Conservation (phyloP, 2,329 filamentous ascomycete genomes). For the Cladophialophora psammophila region DNA sequence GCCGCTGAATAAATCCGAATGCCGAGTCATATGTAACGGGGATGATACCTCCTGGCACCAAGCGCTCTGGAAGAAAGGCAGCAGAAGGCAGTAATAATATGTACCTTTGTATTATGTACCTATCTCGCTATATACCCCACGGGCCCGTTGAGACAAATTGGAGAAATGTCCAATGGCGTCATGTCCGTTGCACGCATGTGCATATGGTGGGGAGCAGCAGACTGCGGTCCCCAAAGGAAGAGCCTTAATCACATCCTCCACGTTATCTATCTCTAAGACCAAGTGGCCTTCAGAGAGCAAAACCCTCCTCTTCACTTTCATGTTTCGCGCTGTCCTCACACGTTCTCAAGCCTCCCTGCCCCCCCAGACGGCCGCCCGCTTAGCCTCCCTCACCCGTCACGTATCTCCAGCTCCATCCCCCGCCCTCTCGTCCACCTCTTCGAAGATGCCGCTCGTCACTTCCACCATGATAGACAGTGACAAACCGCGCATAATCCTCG, state of each 20-base stretch:
- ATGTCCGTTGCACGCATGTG: neutral
- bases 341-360: slow-evolving; percentile 2
- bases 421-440: slow-evolving; percentile 11
- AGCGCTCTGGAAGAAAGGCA: neutral
- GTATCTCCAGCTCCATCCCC: slow-evolving; percentile 9
- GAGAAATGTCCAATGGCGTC: neutral
- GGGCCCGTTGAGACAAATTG: neutral
- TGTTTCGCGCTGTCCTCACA: neutral
- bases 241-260: neutral
- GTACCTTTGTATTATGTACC: too few species aligned
- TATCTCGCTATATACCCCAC: neutral
- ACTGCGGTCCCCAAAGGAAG: neutral
- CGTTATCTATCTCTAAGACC: neutral
- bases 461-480: slow-evolving; percentile 19
- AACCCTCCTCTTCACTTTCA: neutral
- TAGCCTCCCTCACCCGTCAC: slow-evolving; percentile 4
- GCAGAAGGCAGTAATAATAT: neutral
- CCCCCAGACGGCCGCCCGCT: slow-evolving; percentile 5
- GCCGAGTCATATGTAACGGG: neutral
- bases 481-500: slow-evolving; percentile 77
- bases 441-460: slow-evolving; percentile 36
- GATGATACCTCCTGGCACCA: neutral
- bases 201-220: neutral
- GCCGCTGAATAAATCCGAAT: neutral
- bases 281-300: neutral